Evolutionary conservation across 768 basidiomycete species (phyloP), one percentile per base, ranked within the genome.

Genomic region (Xerocomus potaroensis): DNA sequence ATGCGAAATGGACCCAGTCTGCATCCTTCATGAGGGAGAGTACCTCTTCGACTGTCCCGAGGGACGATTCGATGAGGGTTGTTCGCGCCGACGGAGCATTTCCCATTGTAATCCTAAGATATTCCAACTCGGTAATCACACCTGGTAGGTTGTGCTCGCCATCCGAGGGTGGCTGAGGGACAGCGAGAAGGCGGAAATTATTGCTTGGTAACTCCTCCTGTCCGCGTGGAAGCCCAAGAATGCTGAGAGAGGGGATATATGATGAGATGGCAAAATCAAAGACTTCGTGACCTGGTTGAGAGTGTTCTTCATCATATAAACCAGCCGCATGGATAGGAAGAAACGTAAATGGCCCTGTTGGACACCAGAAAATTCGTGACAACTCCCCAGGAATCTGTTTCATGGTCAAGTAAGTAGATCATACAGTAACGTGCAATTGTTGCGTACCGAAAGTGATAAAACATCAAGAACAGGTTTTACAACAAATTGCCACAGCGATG

Each of bases 161-260:
- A n/a, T n/a, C n/a, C n/a, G n/a, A n/a, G n/a, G n/a, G n/a, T 14
- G 59, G 56, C 29, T 56, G 51, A 4, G 33, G 22, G 31, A 60
- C 44, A 19, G 48, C 26, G 7, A 60, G 43, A 5, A 59, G 26
- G 16, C 19, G 15, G 30, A 43, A 18, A 15, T 32, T 24, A 9
- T 15, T n/a, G 16, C 7, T 33, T 9, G 16, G 7, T 19, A 10
- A 5, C 6, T 4, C 22, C 16, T 27, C 12, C 8, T 10, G n/a
- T 33, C n/a, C 14, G 15, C 7, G n/a, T 7, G 15, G 31, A 32
- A 32, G 8, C 8, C 14, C 15, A 15, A 32, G 31, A 14, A 15
- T 32, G 15, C n/a, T n/a, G n/a, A n/a, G n/a, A n/a, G n/a, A n/a
- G n/a, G n/a, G n/a, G n/a, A n/a, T n/a, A n/a, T n/a, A n/a, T n/a